These are phyloP conservation scores for Solanum arcanum DNA, from an alignment of 257 asterid species.

Conservation along the genomic window DNA sequence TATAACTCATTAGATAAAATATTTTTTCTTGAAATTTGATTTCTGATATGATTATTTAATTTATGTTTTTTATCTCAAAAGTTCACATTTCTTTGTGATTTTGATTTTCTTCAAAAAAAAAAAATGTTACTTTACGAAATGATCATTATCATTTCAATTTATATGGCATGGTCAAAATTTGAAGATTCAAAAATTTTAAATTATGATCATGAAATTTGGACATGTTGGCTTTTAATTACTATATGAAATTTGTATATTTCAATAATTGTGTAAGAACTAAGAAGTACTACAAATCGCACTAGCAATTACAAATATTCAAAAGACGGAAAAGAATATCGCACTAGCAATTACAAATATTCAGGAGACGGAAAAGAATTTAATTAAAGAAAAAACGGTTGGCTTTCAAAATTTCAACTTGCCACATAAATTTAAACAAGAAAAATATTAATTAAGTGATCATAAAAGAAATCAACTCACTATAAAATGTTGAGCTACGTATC, in stretches of 20 bases:
- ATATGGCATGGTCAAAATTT: neutral
- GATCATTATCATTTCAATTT: neutral
- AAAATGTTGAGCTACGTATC: neutral
- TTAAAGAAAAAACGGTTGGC: rapidly evolving
- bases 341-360: neutral
- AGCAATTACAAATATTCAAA: neutral
- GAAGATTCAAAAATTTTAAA: no score
- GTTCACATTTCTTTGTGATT: neutral
- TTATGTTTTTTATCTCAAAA: neutral
- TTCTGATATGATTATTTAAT: no score
- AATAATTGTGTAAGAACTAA: neutral
- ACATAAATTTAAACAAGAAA: neutral
- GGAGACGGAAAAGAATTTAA: neutral
- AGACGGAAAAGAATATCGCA: neutral
- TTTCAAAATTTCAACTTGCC: neutral
- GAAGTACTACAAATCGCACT: neutral
- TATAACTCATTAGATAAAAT: neutral
- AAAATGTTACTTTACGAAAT: neutral
- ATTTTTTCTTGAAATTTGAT: neutral
- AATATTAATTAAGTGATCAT: neutral
- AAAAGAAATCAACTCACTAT: neutral
- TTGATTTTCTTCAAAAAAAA: neutral
- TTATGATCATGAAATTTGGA: rapidly evolving
- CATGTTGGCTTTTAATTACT: neutral
- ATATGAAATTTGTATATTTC: neutral